phyloP scores from a whole-genome alignment of 1,284 basidiomycete genomes.

The Afroboletus lepidellus region DNA sequence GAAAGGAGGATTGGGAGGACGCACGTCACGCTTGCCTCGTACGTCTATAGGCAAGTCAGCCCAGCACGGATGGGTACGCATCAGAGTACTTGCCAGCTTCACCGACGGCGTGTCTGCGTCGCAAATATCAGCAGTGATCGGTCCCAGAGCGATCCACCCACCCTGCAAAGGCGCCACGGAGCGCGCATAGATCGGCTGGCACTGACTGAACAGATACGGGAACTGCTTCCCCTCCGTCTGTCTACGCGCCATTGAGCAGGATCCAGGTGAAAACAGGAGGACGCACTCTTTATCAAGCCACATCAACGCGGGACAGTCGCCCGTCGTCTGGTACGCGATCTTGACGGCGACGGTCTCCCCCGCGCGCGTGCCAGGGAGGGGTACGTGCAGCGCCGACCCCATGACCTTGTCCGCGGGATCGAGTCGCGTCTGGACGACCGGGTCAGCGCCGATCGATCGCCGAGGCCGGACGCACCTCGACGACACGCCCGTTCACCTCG shows the following conservation, averaged over 20 bases:
- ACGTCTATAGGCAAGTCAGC: conserved; percentile 51
- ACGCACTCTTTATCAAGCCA: conserved; percentile 86
- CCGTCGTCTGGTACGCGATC: conserved; percentile 78
- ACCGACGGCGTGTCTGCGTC: conserved; percentile 62
- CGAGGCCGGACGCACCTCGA: conserved; percentile 10
- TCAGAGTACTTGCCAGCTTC: conserved; percentile 54
- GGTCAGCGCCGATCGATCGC: not conserved
- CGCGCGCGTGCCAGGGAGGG: conserved; percentile 43
- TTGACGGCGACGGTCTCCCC: conserved; percentile 55
- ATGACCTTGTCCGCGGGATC: conserved; percentile 63
- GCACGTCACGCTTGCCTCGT: conserved; percentile 73
- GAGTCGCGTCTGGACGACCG: conserved; percentile 41
- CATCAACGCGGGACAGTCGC: conserved; percentile 82
- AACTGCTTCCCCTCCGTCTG: conserved; percentile 88
- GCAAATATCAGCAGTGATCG: not conserved
- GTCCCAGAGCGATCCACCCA: conserved; percentile 16
- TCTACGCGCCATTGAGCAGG: conserved; percentile 35
- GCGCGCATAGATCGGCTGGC: conserved; percentile 89
- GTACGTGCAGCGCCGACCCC: conserved; percentile 68
- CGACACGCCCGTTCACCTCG: conserved; percentile 48
- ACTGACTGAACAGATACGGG: conserved; percentile 93
- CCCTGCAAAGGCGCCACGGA: conserved; percentile 82
- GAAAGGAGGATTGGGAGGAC: conserved; percentile 84
- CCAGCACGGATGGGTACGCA: not conserved
- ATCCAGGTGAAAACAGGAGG: not conserved